Base-by-base conservation (phyloP, 306 rosid genomes). In the Vigna reflexopilosa region DNA sequence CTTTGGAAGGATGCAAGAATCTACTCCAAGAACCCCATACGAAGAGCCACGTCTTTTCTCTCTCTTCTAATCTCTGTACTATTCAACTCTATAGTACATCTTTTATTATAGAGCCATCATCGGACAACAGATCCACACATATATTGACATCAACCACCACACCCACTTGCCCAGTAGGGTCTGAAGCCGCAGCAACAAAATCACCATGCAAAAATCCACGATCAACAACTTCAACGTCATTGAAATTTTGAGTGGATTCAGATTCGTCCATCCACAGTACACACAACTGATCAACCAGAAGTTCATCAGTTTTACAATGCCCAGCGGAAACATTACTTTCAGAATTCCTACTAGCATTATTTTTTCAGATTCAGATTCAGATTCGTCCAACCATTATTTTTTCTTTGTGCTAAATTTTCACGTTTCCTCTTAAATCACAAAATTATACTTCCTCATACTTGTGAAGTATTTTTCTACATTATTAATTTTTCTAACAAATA, bases 201-300 rank as follows among this genome's bases (percentile, higher is more conserved):
- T 93, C 98, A 24, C 99, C 98, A 85, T 93, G 99, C 82, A 96
- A 85, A 77, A 96, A 96, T 4, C 97, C 98, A 9, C 99, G 88
- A 80, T 96, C 98, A 74, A 91, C 80, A 72, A 96, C 90, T 17
- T 83, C 75, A 30, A 93, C n/a, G 0, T 90, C 94, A 74, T 62
- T 84, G 49, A 91, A 79, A 76, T 82, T 93, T 65, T 83, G 90
- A 5, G 90, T 87, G 44, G 96, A 87, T 82, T 93, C 94, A 77
- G 88, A 88, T 88, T 93, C 91, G 71, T 96, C 91, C 83, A 84
- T 90, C 99, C 99, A 96, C 76, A 96, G 87, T 59, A 91, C 93
- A 71, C 96, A 94, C 77, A 90, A 85, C 86, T 96, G 97, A 67
- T 88, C 90, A 34, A 82, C 75, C 73, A 87, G 83, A 85, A 93